A percentile compares a stretch with the other conserved stretches of the same genome.
These are phyloP conservation scores for Asparagopsis taxiformis DNA, from an alignment of 31 red algal genomes.

Conservation along the genomic window DNA sequence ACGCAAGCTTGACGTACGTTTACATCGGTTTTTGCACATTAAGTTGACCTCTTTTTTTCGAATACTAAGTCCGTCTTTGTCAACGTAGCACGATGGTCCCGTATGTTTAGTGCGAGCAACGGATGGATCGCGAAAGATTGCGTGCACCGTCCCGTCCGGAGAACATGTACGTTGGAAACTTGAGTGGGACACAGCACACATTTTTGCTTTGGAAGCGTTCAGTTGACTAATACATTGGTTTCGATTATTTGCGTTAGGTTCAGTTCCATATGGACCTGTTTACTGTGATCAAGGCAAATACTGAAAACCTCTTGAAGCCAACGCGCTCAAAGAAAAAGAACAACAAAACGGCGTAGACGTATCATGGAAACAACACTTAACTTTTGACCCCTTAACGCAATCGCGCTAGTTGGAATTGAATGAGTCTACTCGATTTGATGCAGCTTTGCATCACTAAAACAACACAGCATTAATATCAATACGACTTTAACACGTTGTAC, in stretches of 20 bases:
- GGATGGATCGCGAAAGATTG: slow-evolving; percentile 68
- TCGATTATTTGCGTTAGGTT: too few relatives aligned
- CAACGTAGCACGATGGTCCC: slow-evolving; percentile 26
- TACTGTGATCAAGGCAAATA: slow-evolving; percentile 67
- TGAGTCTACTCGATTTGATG: too few relatives aligned
- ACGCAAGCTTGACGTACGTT: slow-evolving; percentile 35
- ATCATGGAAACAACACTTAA: too few relatives aligned
- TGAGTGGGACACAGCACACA: not conserved
- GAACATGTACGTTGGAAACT: slow-evolving; percentile 57
- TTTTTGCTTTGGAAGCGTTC: not conserved
- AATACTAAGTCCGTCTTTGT: not conserved
- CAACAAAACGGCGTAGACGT: slow-evolving; percentile 9
- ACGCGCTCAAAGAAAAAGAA: slow-evolving; percentile 43
- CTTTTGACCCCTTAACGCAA: too few relatives aligned
- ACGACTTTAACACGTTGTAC: too few relatives aligned
- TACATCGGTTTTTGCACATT: too few relatives aligned
- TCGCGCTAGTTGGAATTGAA: too few relatives aligned
- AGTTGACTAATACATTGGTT: not conserved
- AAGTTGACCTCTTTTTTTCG: too few relatives aligned
- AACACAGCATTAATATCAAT: too few relatives aligned
- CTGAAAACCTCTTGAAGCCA: slow-evolving; percentile 50
- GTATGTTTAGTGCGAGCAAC: slow-evolving; percentile 67
- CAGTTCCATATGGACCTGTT: slow-evolving; percentile 77
- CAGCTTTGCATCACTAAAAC: too few relatives aligned
- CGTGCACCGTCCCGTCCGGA: slow-evolving; percentile 40